Percentiles rank a stretch among this genome's conserved stretches.
These are phyloP conservation scores for Gypsophila paniculata DNA, from an alignment of 179 eudicot genomes.

Conservation along the genomic window DNA sequence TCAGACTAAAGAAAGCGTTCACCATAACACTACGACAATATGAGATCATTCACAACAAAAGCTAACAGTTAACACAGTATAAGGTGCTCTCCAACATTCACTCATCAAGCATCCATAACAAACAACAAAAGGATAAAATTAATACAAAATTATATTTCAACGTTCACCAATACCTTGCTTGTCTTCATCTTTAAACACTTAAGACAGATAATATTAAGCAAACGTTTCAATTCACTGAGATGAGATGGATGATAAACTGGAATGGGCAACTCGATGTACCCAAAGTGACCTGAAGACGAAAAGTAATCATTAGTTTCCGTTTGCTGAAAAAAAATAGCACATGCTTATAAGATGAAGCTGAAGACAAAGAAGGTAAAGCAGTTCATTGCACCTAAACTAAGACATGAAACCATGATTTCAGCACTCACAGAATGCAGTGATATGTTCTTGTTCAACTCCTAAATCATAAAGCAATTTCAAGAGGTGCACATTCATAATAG, in stretches of 20 bases:
- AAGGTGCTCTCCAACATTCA: neutral
- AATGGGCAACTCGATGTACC: constrained; percentile 77
- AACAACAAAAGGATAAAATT: neutral
- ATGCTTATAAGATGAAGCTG: neutral
- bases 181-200: constrained; percentile 76
- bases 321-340: constrained; percentile 9
- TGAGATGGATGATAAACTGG: constrained; percentile 91
- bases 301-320: neutral
- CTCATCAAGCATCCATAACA: neutral
- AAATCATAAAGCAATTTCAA: neutral
- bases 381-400: neutral
- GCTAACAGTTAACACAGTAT: neutral
- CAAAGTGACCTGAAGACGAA: constrained; percentile 77
- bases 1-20: neutral
- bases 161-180: constrained; percentile 66
- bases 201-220: constrained; percentile 62
- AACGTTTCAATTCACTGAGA: constrained; percentile 57
- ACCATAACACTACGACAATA: neutral
- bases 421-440: neutral
- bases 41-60: neutral
- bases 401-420: neutral
- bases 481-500: neutral
- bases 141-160: too few species aligned
- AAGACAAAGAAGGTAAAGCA: neutral
- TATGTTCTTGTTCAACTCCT: neutral